phyloP scores from a whole-genome alignment of 192 early-diverging fungal species.

The Obelidium mucronatum region DNA sequence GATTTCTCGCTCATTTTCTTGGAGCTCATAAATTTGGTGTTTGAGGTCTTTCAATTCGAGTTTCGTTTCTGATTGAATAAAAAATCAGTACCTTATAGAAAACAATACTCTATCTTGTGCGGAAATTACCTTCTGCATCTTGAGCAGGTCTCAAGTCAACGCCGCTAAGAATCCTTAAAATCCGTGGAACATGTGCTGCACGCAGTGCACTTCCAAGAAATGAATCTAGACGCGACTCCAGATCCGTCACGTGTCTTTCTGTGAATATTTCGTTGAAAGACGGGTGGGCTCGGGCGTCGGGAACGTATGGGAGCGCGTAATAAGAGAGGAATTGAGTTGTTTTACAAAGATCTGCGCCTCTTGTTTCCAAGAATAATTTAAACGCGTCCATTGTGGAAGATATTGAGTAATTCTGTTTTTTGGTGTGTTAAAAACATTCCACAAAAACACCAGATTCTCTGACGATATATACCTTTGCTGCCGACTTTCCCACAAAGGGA shows the following conservation, averaged over 20 bases:
- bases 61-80: background rate
- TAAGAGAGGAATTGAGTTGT: slow-evolving; percentile 57
- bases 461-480: slow-evolving; percentile 22
- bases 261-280: slow-evolving; percentile 55
- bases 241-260: slow-evolving; percentile 37
- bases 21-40: slow-evolving; percentile 12
- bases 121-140: slow-evolving; percentile 19
- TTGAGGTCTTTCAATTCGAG: slow-evolving; percentile 24
- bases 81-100: background rate
- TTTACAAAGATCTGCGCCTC: slow-evolving; percentile 54
- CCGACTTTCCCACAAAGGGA: slow-evolving; percentile 30
- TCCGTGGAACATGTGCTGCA: slow-evolving; percentile 33
- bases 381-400: slow-evolving; percentile 53
- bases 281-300: slow-evolving; percentile 59
- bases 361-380: slow-evolving; percentile 58
- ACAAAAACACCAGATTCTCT: background rate
- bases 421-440: background rate
- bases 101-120: background rate
- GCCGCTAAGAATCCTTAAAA: slow-evolving; percentile 41
- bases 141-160: slow-evolving; percentile 26
- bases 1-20: background rate
- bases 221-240: slow-evolving; percentile 40
- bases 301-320: slow-evolving; percentile 64
- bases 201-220: slow-evolving; percentile 46
- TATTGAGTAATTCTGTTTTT: slow-evolving; percentile 11